phyloP scores from a whole-genome alignment of 169 alveolate genomes.

The Plasmodium billcollinsi region DNA sequence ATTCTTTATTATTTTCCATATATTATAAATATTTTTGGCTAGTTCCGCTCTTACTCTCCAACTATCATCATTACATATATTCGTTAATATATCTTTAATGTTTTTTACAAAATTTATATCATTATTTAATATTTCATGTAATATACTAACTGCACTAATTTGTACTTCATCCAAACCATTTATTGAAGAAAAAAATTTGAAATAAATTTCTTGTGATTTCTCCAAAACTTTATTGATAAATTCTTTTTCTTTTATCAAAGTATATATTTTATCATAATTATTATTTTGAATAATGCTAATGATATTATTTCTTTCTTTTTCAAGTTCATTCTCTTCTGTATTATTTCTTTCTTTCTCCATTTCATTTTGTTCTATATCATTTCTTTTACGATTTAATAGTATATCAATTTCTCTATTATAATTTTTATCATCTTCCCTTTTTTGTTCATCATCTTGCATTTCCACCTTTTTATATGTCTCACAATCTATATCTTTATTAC shows the following conservation, averaged over 20 bases:
- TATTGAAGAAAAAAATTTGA: constrained; percentile 43
- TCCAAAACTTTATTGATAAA: constrained; percentile 55
- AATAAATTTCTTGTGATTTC: constrained; percentile 56
- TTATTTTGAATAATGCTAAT: too few species aligned
- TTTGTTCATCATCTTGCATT: constrained; percentile 16
- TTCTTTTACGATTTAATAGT: neutral
- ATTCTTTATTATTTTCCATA: constrained; percentile 26
- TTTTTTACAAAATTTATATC: constrained; percentile 44
- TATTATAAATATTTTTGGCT: constrained; percentile 65
- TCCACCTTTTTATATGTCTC: neutral
- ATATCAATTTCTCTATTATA: neutral
- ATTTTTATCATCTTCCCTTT: constrained; percentile 13
- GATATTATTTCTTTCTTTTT: neutral
- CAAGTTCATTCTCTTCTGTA: neutral
- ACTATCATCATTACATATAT: constrained; percentile 73
- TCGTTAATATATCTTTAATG: constrained; percentile 41
- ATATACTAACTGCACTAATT: constrained; percentile 71
- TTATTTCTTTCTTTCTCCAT: neutral
- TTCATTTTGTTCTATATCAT: neutral
- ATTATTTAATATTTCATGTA: constrained; percentile 36
- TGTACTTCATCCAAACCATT: constrained; percentile 78
- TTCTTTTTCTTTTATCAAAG: neutral
- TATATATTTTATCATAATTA: too few species aligned
- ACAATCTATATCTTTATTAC: neutral
- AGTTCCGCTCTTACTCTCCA: constrained; percentile 76